phyloP scores from a whole-genome alignment of 2,329 filamentous ascomycete genomes.

The Calonectria pseudoreteaudii region DNA sequence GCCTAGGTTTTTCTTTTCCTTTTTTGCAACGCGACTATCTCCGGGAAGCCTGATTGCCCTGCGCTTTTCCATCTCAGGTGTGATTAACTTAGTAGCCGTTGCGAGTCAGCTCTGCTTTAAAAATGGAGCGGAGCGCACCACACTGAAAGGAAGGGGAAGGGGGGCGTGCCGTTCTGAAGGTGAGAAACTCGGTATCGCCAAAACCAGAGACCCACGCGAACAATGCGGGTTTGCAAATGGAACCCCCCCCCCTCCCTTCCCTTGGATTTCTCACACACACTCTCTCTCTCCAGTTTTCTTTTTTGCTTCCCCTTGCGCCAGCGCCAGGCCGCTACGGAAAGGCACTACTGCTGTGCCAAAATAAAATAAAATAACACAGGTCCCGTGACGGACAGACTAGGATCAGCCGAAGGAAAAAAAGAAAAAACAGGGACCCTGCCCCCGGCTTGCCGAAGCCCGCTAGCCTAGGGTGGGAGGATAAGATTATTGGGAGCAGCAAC shows the following conservation, averaged over 20 bases:
- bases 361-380: not conserved
- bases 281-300: not conserved
- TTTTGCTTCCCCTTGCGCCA: conserved; percentile 11
- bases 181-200: conserved; percentile 9
- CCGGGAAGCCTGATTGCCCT: not conserved
- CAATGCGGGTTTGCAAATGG: conserved; percentile 17
- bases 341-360: not conserved
- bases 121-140: not conserved
- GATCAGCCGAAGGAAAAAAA: not conserved
- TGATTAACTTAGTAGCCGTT: conserved; percentile 14
- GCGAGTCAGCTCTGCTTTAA: conserved; percentile 14
- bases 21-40: conserved; percentile 1
- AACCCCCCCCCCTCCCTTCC: not conserved
- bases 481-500: not conserved
- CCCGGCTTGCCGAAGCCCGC: not conserved
- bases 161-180: not conserved
- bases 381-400: not conserved
- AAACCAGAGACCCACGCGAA: conserved; percentile 12
- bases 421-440: not conserved
- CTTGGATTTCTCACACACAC: not conserved
- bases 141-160: not conserved
- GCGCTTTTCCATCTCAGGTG: not conserved
- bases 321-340: not conserved
- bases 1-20: conserved; percentile 9
- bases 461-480: not conserved